These are phyloP conservation scores for Ochetophila trinervis DNA, from an alignment of 306 rosid genomes.

Conservation along the genomic window DNA sequence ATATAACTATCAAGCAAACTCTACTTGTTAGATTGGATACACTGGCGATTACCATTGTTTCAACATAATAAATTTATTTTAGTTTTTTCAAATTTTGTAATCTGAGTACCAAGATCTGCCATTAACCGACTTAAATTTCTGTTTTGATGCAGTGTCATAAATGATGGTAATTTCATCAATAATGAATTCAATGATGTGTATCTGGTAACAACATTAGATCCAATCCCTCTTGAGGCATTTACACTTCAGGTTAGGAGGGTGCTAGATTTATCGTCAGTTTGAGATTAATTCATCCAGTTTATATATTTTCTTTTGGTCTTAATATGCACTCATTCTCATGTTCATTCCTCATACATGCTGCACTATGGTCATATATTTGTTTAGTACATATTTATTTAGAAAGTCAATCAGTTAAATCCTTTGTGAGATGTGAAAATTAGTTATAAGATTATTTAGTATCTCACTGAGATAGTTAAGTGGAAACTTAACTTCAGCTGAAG, in stretches of 20 bases:
- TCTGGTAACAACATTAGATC: slow-evolving; percentile 80
- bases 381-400: not conserved
- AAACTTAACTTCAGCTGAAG: slow-evolving; percentile 1
- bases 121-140: slow-evolving; percentile 26
- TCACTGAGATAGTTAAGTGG: not conserved
- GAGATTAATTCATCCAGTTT: too few relatives aligned
- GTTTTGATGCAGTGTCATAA: slow-evolving; percentile 58
- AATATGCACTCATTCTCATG: not conserved
- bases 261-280: too few relatives aligned
- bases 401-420: slow-evolving; percentile 8
- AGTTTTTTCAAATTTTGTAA: not conserved
- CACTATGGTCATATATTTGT: not conserved
- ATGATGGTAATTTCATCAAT: slow-evolving; percentile 71
- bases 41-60: not conserved
- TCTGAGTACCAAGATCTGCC: not conserved
- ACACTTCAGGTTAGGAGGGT: slow-evolving; percentile 75
- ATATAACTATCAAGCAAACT: too few relatives aligned
- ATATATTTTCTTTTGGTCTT: not conserved
- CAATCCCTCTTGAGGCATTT: slow-evolving; percentile 87
- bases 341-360: not conserved
- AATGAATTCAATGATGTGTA: slow-evolving; percentile 87
- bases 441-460: not conserved
- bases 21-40: not conserved
- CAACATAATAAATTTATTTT: not conserved
- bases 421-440: not conserved